Base-by-base conservation (phyloP, 129 eudicot species). In the Mikania micrantha region DNA sequence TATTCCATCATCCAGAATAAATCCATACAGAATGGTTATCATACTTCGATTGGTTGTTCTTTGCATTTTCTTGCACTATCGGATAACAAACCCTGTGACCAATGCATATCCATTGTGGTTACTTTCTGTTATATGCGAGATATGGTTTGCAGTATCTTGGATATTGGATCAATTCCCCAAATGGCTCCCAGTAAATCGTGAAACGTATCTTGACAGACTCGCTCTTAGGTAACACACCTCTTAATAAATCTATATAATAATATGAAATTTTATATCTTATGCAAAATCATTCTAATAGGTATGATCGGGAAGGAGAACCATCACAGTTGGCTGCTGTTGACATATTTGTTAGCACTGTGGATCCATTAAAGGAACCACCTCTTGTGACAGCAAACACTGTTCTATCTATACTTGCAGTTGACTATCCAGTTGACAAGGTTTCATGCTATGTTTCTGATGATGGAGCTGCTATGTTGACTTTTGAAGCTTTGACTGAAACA, bases 81-180 rank as follows among this genome's bases (percentile, higher is more conserved):
- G 88, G 65, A 21, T 83, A n/a, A 83, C 88, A 64, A 83, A 79
- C 70, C 88, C 88, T 2, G 88, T 83, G 60, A 61, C 70, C 21
- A 68, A 72, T 64, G 88, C 88, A 38, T 79, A 66, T 66, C 65
- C 84, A 5, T 72, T 83, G 71, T 83, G 88, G 88, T 64, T 83
- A 63, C 72, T 83, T 47, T 83, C 88, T 57, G 88, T 79, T 31
- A 79, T 83, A 12, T 83, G 84, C 58, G 88, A 83, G 75, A 76
- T 83, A 11, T 83, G 88, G 84, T 79, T 83, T 83, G 88, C 85
- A 17, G 28, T 83, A 68, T 79, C 88, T 79, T 72, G 99, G 99
- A 93, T 93, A 64, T 74, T 93, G 84, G 99, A 93, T 93, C 99
- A 93, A 85, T 93, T 93, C 73, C 99, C 99, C 5, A 93, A 93